Conservation (phyloP, 1,284 basidiomycete genomes). For the Pyrrhoderma noxium region DNA sequence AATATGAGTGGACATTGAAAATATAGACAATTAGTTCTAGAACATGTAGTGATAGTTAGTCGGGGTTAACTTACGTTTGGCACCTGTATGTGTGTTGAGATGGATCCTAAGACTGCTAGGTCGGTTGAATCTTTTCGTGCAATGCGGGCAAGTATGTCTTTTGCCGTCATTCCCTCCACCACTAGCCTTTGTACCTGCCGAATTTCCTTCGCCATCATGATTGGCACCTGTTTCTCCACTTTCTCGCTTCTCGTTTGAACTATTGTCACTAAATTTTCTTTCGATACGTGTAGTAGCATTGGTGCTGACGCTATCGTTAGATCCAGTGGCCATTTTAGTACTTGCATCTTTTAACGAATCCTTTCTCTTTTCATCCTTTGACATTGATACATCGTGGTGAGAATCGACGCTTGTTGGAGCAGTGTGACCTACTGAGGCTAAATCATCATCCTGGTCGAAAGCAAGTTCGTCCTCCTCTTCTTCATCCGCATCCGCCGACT, state of each 20-base stretch:
- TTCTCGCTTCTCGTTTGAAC: background rate
- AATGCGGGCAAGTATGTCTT: conserved; percentile 58
- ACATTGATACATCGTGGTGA: background rate
- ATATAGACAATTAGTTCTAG: conserved; percentile 1
- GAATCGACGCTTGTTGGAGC: conserved; percentile 9
- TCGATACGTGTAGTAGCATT: no score
- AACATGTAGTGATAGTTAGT: background rate
- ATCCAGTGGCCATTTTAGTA: no score
- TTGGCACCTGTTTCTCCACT: background rate
- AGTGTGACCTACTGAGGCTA: background rate
- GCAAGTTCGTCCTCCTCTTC: conserved; percentile 2
- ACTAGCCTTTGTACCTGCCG: background rate
- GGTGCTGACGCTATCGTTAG: no score
- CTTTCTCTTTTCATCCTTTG: background rate
- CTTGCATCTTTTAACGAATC: background rate
- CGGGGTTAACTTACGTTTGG: conserved; percentile 48
- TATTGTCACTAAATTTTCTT: background rate
- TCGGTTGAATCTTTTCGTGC: conserved; percentile 66
- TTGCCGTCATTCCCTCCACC: conserved; percentile 28
- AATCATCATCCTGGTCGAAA: background rate
- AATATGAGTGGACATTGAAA: conserved; percentile 13
- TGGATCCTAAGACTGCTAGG: conserved; percentile 72
- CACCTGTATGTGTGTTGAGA: conserved; percentile 71
- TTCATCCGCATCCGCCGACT: background rate
- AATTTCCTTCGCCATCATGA: background rate